phyloP scores from a whole-genome alignment of 2,329 filamentous ascomycete species.

The Penicillium corylophilum region DNA sequence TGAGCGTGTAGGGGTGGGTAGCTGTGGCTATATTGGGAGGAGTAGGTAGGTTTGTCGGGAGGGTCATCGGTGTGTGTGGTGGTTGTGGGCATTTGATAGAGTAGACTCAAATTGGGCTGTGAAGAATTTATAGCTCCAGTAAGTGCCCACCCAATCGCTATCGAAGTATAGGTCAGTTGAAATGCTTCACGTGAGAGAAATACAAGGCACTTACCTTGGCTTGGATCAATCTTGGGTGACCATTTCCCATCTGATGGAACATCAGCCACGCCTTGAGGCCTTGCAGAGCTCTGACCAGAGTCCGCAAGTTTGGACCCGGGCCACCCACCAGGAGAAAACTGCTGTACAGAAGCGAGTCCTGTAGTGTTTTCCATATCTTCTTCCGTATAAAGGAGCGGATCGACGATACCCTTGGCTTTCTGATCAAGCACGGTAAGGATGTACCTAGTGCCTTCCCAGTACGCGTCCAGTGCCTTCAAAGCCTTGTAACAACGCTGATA shows the following conservation, averaged over 20 bases:
- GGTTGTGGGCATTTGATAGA: slow-evolving; percentile 64
- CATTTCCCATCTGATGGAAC: slow-evolving; percentile 32
- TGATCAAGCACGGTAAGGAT: slow-evolving; percentile 84
- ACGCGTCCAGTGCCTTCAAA: slow-evolving; percentile 73
- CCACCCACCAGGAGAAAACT: slow-evolving; percentile 54
- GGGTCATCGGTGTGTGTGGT: slow-evolving; percentile 17
- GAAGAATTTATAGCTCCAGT: slow-evolving; percentile 84
- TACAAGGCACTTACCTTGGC: slow-evolving; percentile 46
- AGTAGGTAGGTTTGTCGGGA: slow-evolving; percentile 30
- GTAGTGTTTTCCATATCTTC: slow-evolving; percentile 77
- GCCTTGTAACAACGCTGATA: slow-evolving; percentile 86
- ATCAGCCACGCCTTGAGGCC: slow-evolving; percentile 23
- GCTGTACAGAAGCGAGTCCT: slow-evolving; percentile 53
- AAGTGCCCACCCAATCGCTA: slow-evolving; percentile 79
- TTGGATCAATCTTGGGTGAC: slow-evolving; percentile 51
- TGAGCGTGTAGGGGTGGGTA: slow-evolving; percentile 26
- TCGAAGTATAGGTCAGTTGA: slow-evolving; percentile 39
- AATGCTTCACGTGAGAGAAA: neutral
- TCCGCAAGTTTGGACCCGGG: slow-evolving; percentile 37
- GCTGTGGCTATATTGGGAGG: slow-evolving; percentile 32
- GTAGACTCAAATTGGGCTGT: slow-evolving; percentile 76
- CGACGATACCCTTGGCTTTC: slow-evolving; percentile 81
- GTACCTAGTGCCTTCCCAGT: slow-evolving; percentile 85
- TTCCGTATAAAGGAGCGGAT: slow-evolving; percentile 63
- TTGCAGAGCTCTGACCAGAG: slow-evolving; percentile 25